Evolutionary conservation across 306 rosid genomes (phyloP), one percentile per base, ranked within the genome.

Genomic region (Fragaria ananassa): DNA sequence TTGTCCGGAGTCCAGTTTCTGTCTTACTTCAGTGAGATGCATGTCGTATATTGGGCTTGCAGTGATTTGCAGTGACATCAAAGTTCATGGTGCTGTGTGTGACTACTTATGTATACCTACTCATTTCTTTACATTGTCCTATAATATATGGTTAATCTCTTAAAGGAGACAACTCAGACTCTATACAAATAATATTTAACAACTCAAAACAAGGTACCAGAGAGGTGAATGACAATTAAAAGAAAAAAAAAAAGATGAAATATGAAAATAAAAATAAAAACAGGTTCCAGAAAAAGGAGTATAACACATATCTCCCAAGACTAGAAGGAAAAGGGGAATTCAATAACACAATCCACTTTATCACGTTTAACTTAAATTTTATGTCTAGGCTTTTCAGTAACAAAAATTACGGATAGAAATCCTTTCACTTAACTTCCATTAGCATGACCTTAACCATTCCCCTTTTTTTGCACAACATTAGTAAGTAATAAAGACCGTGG

Each of bases 1-100:
- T 31, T 19, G 92, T 89, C 50, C 79, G 82, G 80, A 91, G 92
- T 65, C 91, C 87, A 17, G 81, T 91, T 65, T 84, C 84, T 37
- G 79, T 85, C 37, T 72, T 70, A 34, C 79, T 85, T 70, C 77
- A 42, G 68, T 91, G 72, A 74, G 66, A 47, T 31, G 63, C 69
- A 42, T 31, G 29, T 31, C 13, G 13, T 63, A 75, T 34, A 37
- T 74, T 71, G 65, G 44, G 67, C 65, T 82, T 17, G 37, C n/a
- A 31, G 51, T 80, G 77, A 72, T 64, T 74, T 75, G 60, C 35
- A 65, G 76, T 45, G 80, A 74, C 51, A 65, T 72, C 77, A 81
- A 57, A 71, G 54, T 50, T 45, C 66, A 57, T 60, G 13, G 78
- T 44, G 50, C 58, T 47, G 71, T 45, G 58, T 6, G 64, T 3